Evolutionary conservation across 331 rosid genomes (phyloP).

Genomic region (Prunus yedoensis): DNA sequence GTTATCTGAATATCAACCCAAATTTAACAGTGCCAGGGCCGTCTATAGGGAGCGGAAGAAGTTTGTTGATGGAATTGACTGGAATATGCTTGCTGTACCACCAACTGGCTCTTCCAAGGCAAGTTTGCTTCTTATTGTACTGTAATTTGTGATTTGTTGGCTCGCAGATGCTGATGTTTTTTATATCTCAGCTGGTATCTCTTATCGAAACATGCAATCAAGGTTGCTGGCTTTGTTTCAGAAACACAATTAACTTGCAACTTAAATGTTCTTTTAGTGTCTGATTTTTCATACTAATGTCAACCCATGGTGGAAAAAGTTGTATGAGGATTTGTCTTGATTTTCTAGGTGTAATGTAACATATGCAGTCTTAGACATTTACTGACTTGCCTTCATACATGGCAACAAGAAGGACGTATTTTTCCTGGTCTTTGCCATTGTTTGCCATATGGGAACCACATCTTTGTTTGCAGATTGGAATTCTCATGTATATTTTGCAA

Average conservation of each 20-base stretch:
- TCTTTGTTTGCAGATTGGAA: conserved; percentile 6
- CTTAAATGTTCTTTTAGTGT: conserved; percentile 5
- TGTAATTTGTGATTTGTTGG: conserved; percentile 9
- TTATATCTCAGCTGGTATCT: conserved; percentile 9
- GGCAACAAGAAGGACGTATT: background rate
- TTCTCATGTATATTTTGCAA: background rate
- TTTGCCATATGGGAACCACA: background rate
- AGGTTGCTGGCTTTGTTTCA: background rate
- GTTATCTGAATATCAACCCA: conserved; percentile 89
- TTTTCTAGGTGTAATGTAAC: background rate
- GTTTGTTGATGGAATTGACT: conserved; percentile 81
- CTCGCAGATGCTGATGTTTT: conserved; percentile 5
- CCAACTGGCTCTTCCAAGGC: conserved; percentile 88
- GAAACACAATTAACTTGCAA: background rate
- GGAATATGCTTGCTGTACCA: conserved; percentile 94
- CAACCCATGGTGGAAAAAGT: no score
- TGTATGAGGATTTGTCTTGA: conserved; percentile 1
- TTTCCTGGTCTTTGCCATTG: background rate
- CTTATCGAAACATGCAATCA: conserved; percentile 23
- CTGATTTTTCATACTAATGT: no score
- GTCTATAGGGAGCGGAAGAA: conserved; percentile 94
- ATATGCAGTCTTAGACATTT: background rate
- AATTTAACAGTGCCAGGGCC: conserved; percentile 85
- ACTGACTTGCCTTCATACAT: background rate
- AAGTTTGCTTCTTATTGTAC: conserved; percentile 29